Evolutionary conservation across 768 basidiomycete species (phyloP), one percentile per base, ranked within the genome.

Genomic region (Galerina marginata): DNA sequence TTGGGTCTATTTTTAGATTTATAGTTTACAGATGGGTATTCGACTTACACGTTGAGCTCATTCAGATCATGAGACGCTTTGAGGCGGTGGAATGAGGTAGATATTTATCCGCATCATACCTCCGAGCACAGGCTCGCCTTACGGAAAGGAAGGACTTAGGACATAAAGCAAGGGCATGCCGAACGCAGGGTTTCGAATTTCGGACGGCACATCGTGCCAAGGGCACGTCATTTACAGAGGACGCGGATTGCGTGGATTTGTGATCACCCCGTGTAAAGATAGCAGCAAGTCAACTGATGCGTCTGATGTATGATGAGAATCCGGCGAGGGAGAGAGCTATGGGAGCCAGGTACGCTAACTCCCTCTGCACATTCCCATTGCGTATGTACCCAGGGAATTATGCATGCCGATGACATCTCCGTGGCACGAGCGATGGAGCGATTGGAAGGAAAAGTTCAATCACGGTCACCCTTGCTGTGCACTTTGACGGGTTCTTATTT

Each of bases 391-490:
- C 20, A 57, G 49, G 25, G 12, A 6, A 38, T 9, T 10, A 16
- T 46, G n/a, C 47, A 48, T 50, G 16, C 9, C 38, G 47, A 56
- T 44, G 44, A 54, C 37, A 54, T 46, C 23, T 54, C 46, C 44
- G 46, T 61, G 16, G 15, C 39, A 20, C 20, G 50, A n/a, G 42
- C 40, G 43, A 33, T 9, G 11, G 45, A 48, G 36, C 49, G 37
- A 48, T 49, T 29, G 23, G 55, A n/a, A 37, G 45, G 29, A 49
- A 47, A n/a, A 42, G 42, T 44, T 54, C 54, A 55, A 62, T 65
- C 64, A 65, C 44, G 25, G 14, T 50, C 20, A 56, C 64, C 64
- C 64, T 65, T 65, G 64, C 64, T 65, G 64, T 65, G 61, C 64
- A 46, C 38, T 36, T 59, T 62, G 60, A 62, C 61, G 57, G 61